Base-by-base conservation (phyloP, 2,329 filamentous ascomycete genomes). In the Fusarium sp. region DNA sequence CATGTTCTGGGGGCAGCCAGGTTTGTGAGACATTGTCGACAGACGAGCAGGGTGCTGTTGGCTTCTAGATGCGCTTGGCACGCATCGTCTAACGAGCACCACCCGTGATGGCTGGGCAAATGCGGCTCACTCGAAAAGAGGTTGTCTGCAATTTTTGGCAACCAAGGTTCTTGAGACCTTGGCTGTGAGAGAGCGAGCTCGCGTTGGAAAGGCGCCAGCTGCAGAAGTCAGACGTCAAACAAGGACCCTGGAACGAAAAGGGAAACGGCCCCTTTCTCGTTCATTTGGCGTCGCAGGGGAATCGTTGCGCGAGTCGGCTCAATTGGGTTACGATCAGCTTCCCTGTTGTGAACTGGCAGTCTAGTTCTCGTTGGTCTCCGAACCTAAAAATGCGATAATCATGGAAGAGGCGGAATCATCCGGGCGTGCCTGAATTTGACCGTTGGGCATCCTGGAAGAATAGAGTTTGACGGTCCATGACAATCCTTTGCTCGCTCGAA, bases 261-360 rank as follows among this genome's bases (percentile, higher is more conserved):
- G 64, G 71, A 70, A 71, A 69, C 59, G 59, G 51, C 64, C 64
- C 67, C 66, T 68, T 75, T 74, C 57, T 56, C 44, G 62, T 60
- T 51, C 46, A 60, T 65, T 71, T 76, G 66, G 70, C 44, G 57
- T 69, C 63, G 55, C 73, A 77, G 67, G 73, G 73, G 60, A 70
- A 62, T 57, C 67, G 75, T 71, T 73, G 73, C 65, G 70, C 65
- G 63, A 38, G 57, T 66, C 60, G 33, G 57, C 69, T 64, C 62
- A 60, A 76, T 75, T 53, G 31, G 73, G 75, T 56, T 77, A 64
- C 62, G 73, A 76, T 77, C 75, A 66, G 40, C 73, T 58, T 51
- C 42, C 31, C 40, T 20, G 31, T 20, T 16, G 42, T 70, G 58
- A 51, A 58, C 42, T 40, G 49, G 38, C 49, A 11, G 46, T 49